A percentile compares a stretch with the other conserved stretches of the same genome.
Evolutionary conservation across 208 protist species (phyloP).

Genomic region (Acanthamoeba castellanii): DNA sequence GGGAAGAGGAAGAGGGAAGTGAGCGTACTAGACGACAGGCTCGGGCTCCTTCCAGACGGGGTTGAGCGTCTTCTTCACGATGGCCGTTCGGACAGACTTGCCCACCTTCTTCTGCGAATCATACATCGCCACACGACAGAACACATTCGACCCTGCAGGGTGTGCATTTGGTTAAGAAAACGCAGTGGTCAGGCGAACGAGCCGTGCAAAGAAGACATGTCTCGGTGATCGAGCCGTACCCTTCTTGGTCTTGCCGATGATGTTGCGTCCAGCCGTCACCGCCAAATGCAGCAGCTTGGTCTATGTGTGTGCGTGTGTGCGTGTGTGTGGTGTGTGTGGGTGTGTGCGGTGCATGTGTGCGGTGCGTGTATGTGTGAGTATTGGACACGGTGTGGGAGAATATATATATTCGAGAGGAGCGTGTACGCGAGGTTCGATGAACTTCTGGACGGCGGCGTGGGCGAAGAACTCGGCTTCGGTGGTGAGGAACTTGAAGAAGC

Average conservation of each 20-base stretch:
- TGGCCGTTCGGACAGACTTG: not conserved
- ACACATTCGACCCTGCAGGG: conserved; percentile 10
- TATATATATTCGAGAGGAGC: not conserved
- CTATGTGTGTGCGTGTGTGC: not conserved
- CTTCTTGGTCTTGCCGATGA: conserved; percentile 19
- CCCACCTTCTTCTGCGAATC: conserved; percentile 13
- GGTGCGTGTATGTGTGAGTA: too few relatives aligned
- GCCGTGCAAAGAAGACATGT: too few relatives aligned
- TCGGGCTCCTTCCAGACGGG: conserved; percentile 28
- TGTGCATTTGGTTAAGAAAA: not conserved
- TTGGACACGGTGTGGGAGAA: not conserved
- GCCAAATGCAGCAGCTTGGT: conserved; percentile 30
- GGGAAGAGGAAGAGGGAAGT: not conserved
- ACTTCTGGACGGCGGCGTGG: conserved; percentile 24
- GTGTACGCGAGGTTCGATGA: conserved; percentile 6
- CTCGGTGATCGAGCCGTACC: too few relatives aligned
- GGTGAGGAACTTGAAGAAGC: conserved; percentile 49
- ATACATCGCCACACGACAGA: conserved; percentile 13
- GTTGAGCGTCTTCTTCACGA: conserved; percentile 23
- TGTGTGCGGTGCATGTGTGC: too few relatives aligned
- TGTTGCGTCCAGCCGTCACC: not conserved
- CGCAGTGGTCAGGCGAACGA: not conserved
- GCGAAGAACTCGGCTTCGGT: conserved; percentile 21
- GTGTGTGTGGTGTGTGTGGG: not conserved
- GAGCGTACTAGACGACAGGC: conserved; percentile 26